Evolutionary conservation across 805 yeast species (phyloP).

Genomic region (Ogataea paraovalis): DNA sequence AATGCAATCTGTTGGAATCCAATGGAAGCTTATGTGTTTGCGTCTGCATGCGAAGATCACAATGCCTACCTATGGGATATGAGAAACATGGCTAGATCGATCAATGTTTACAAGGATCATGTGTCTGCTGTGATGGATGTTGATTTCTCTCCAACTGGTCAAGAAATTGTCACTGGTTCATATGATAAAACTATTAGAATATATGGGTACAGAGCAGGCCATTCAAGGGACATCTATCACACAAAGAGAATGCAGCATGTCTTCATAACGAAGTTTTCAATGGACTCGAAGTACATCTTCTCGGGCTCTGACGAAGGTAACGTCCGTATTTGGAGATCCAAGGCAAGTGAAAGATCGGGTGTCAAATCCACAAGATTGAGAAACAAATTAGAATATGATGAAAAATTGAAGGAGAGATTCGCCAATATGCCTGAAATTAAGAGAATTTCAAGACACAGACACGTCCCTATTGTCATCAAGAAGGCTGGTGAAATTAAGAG

Average conservation of each 20-base stretch:
- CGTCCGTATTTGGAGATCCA: constrained; percentile 87
- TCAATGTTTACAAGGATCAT: constrained; percentile 89
- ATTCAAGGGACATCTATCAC: constrained; percentile 91
- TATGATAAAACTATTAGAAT: constrained; percentile 91
- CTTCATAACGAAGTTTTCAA: constrained; percentile 75
- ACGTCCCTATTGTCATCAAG: constrained; percentile 81
- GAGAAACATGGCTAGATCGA: constrained; percentile 80
- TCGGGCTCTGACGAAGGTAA: constrained; percentile 97
- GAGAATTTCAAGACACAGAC: constrained; percentile 88
- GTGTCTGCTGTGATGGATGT: constrained; percentile 93
- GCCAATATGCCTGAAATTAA: constrained; percentile 95
- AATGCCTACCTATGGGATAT: constrained; percentile 93
- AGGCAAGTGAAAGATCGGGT: constrained; percentile 78
- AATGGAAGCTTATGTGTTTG: constrained; percentile 93
- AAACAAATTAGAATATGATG: constrained; percentile 83
- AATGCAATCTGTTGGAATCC: constrained; percentile 95
- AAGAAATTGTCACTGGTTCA: constrained; percentile 91
- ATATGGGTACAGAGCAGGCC: constrained; percentile 68
- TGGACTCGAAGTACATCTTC: constrained; percentile 83
- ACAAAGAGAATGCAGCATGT: constrained; percentile 98
- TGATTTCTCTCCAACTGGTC: constrained; percentile 96
- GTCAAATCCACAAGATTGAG: constrained; percentile 79
- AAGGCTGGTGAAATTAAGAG: constrained; percentile 85
- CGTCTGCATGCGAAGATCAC: constrained; percentile 90
- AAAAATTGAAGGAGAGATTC: constrained; percentile 85